Base-by-base conservation (phyloP, 176 grass and related monocot genomes). In the Metroxylon sagu region DNA sequence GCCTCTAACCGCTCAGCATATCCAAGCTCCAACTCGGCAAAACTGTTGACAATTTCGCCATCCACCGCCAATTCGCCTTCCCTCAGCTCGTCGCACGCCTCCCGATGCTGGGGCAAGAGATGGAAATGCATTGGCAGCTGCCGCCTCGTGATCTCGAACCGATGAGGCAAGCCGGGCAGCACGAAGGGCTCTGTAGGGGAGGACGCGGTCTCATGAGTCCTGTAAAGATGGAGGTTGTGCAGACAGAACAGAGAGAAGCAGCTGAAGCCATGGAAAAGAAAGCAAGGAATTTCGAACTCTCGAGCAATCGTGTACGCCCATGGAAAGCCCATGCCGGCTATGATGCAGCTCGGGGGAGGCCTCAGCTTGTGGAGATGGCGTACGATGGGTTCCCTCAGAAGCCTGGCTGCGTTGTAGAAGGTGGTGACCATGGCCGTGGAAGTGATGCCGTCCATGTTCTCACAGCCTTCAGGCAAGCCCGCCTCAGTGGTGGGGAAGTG, bases 21-120 rank as follows among this genome's bases (percentile, higher is more conserved):
- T 50, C 79, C 82, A 19, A 39, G 73, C 83, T 95, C 89, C 50
- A 95, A 70, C 65, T 83, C 74, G 5, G 86, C 85, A 68, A 95
- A 83, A 76, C 66, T 95, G 80, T 95, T 89, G 12, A 86, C 66
- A 15, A 89, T 21, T 29, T 80, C 8, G 26, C 85, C 89, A 61
- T 86, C 82, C 53, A 69, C 65, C n/a, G 56, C 30, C 71, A 62
- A 6, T 28, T 89, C 69, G 39, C 63, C 83, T 0, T 85, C 74
- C 26, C 78, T 71, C 1, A 62, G 0, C 51, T 69, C 79, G 7
- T 62, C 52, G 58, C 63, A 0, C 16, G 3, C 0, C 3, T 70
- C 65, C 16, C 17, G 4, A 6, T 26, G 15, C 12, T 58, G 29
- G 2, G 49, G 14, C 26, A 12, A 1, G 0, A 2, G 8, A 43